Base-by-base conservation (phyloP, 1,139 yeast species). In the Saccharomyces hybrid region DNA sequence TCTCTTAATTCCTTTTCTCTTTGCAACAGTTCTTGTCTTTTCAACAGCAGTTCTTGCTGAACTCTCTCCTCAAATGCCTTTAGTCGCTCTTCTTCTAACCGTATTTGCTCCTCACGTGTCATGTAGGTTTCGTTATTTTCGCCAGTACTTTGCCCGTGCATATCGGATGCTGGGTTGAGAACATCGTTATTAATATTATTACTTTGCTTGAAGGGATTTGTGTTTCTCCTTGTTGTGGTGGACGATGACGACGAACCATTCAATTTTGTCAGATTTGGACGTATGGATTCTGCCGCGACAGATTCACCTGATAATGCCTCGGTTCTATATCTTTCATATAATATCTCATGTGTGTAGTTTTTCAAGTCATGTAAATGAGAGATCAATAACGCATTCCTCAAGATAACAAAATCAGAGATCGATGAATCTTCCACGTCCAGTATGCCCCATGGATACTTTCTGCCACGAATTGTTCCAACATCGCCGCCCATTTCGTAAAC, bases 371-470 rank as follows among this genome's bases (percentile, higher is more conserved):
- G 91, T 64, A 93, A 77, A 69, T 93, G 99, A n/a, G 96, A 83
- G 49, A 95, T 93, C 64, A 93, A 80, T 51, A 93, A 72, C 2
- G 93, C 91, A 54, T 90, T 84, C 67, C 91, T 84, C 64, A 93
- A 76, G 26, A 86, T 79, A n/a, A 85, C 79, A 69, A 93, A 89
- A 70, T 93, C 98, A 54, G 95, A 84, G 62, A 84, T 81, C 55
- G 81, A 81, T 23, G 95, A 84, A 68, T 93, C 95, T 65, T 88
- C 91, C 51, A 91, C 88, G 67, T 91, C 95, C 51, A 93, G 84
- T 53, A 82, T 71, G 0, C 98, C 98, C 98, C 99, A 93, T 20
- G 97, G 96, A 68, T 91, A 93, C 69, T 83, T 81, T 69, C 99
- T 81, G 6, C 89, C 96, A 59, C 91, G 82, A 48, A 86, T 79